Base-by-base conservation (phyloP, 176 grass and related monocot species). In the Cenchrus fungigraminus region DNA sequence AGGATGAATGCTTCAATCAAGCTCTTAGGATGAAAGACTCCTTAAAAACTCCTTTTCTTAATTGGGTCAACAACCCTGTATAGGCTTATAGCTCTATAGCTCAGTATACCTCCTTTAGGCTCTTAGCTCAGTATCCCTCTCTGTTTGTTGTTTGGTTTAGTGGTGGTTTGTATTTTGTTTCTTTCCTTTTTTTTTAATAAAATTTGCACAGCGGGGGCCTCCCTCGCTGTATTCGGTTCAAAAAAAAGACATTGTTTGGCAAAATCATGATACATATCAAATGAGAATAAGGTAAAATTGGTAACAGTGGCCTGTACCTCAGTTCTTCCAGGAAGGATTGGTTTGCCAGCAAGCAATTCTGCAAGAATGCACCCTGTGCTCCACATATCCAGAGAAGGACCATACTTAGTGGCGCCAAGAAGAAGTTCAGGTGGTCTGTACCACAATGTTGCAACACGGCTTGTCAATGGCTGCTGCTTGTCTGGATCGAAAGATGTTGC, bases 401-500 rank as follows among this genome's bases (percentile, higher is more conserved):
- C 89, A 60, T 94, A 98, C 25, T 93, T 92, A 12, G 91, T 98
- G 51, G 87, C 83, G 47, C 95, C 92, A 14, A 97, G 87, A 71
- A 97, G 82, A 83, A 97, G 95, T 72, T 97, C 95, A 4, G 93
- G 93, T 14, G 95, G 91, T 29, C 93, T 88, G 83, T 98, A 98
- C 95, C 95, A 98, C 77, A 98, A 68, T 54, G 95, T 98, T 50
- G 94, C 91, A 34, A 95, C 93, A 80, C 93, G 93, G 59, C 91
- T 98, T 82, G 95, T 98, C 43, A 94, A 11, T 79, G 84, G 85
- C 40, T 94, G 87, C n/a, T 55, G 72, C 54, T 88, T 91, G 31
- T 74, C 62, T 54, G 87, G 87, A 84, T 92, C 90, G 84, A 89
- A 95, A 71, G 84, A 22, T 70, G 93, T 95, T 55, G 95, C 91